Conservation (phyloP, 345 rosid genomes). For the Iberis pinnata region DNA sequence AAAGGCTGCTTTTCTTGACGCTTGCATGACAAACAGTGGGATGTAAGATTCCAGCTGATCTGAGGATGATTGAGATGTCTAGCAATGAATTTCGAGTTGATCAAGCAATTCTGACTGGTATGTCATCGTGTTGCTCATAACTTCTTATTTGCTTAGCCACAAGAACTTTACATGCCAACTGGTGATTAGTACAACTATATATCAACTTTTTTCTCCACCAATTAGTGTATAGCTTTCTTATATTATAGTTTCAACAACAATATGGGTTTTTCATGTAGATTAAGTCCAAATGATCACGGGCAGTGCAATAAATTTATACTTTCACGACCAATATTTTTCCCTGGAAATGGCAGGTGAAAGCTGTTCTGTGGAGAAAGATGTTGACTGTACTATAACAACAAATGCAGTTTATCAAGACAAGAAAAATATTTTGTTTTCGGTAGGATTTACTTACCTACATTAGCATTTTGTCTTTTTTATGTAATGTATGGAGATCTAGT, state of each 20-base stretch:
- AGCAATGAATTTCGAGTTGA: constrained; percentile 85
- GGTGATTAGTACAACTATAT: constrained; percentile 12
- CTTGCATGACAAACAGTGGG: constrained; percentile 52
- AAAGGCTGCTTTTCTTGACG: constrained; percentile 20
- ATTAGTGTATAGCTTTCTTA: constrained; percentile 3
- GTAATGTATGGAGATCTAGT: constrained; percentile 4
- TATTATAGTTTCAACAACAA: constrained; percentile 13
- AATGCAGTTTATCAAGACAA: constrained; percentile 99
- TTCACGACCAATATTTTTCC: constrained; percentile 20
- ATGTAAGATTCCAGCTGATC: constrained; percentile 97
- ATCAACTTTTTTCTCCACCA: background rate
- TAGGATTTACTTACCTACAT: constrained; percentile 34
- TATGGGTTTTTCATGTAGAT: background rate
- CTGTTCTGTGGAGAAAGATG: constrained; percentile 88
- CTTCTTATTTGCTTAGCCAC: constrained; percentile 12
- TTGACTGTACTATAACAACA: constrained; percentile 52
- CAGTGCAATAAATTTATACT: background rate
- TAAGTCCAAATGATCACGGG: background rate
- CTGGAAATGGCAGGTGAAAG: constrained; percentile 72
- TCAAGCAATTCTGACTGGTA: constrained; percentile 99
- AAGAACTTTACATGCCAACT: constrained; percentile 12
- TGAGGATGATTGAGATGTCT: constrained; percentile 93
- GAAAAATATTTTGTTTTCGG: constrained; percentile 95
- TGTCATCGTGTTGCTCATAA: constrained; percentile 9
- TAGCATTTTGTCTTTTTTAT: constrained; percentile 5